phyloP scores from a whole-genome alignment of 306 rosid species.

The Morella rubra region DNA sequence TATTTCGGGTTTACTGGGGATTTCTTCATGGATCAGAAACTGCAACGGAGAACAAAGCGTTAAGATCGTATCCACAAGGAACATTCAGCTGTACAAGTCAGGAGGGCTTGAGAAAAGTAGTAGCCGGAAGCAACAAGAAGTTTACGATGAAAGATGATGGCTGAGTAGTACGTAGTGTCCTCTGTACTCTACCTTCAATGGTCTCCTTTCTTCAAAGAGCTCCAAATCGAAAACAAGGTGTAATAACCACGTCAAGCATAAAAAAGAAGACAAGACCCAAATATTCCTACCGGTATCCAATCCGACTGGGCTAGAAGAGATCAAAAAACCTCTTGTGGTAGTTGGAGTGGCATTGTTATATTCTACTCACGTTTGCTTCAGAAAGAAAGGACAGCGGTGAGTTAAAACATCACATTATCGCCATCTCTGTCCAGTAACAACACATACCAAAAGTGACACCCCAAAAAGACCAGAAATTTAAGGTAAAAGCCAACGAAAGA shows the following conservation, averaged over 20 bases:
- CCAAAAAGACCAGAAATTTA: slow-evolving; percentile 8
- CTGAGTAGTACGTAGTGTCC: no score
- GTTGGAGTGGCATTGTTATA: slow-evolving; percentile 23
- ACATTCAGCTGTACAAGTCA: slow-evolving; percentile 1
- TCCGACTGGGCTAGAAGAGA: slow-evolving; percentile 30
- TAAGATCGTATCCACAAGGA: slow-evolving; percentile 7
- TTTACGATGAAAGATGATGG: not conserved
- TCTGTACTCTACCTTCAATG: no score
- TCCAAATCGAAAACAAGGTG: no score
- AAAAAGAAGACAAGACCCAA: slow-evolving; percentile 38
- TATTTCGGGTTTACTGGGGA: slow-evolving; percentile 40
- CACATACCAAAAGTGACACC: not conserved
- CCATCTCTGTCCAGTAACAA: not conserved
- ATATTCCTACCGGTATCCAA: slow-evolving; percentile 27
- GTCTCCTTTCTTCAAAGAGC: no score
- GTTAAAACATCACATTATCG: slow-evolving; percentile 16
- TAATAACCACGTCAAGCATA: slow-evolving; percentile 2
- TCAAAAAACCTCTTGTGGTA: slow-evolving; percentile 25
- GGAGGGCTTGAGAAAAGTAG: slow-evolving; percentile 6
- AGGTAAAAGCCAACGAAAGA: slow-evolving; percentile 22
- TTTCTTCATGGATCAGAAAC: slow-evolving; percentile 32
- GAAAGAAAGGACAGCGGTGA: slow-evolving; percentile 14
- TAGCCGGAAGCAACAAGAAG: slow-evolving; percentile 1
- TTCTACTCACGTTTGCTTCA: slow-evolving; percentile 21
- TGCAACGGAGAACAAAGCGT: not conserved